phyloP scores from a whole-genome alignment of 331 rosid genomes.

The Pyrus hybrid region DNA sequence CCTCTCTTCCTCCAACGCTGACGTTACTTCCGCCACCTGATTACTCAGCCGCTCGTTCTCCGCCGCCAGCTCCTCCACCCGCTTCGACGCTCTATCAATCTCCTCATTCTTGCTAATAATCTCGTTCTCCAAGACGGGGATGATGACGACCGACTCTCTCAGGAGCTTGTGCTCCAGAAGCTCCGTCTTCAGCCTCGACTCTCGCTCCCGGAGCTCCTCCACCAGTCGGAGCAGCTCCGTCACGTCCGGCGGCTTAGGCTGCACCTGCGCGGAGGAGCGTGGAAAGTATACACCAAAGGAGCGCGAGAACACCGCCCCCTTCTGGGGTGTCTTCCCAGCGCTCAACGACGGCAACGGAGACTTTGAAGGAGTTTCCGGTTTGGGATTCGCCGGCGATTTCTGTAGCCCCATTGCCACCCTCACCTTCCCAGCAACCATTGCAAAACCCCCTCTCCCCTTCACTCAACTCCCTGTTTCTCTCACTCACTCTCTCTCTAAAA shows the following conservation, averaged over 20 bases:
- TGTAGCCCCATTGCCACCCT: conserved; percentile 75
- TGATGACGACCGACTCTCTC: conserved; percentile 66
- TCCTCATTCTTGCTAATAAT: conserved; percentile 43
- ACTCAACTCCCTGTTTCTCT: background rate
- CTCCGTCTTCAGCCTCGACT: conserved; percentile 81
- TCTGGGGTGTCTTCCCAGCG: conserved; percentile 52
- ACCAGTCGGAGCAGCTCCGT: conserved; percentile 72
- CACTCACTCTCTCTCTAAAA: conserved; percentile 6
- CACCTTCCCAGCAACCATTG: conserved; percentile 88
- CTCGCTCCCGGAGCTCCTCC: conserved; percentile 89
- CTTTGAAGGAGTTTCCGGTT: conserved; percentile 29
- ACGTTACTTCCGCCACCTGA: conserved; percentile 33
- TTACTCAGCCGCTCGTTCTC: conserved; percentile 44
- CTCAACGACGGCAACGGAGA: conserved; percentile 46
- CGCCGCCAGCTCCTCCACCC: conserved; percentile 30
- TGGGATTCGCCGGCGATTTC: conserved; percentile 51
- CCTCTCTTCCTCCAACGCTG: conserved; percentile 33
- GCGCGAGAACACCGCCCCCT: conserved; percentile 57
- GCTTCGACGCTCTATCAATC: conserved; percentile 34
- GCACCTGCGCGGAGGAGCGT: conserved; percentile 92
- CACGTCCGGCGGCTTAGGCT: conserved; percentile 88
- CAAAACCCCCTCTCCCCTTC: background rate
- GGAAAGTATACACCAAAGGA: conserved; percentile 84
- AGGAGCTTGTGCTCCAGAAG: conserved; percentile 78
- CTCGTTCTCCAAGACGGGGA: conserved; percentile 74